Conservation (phyloP, 495 filamentous ascomycete genomes). For the Pyrenula aspistea region DNA sequence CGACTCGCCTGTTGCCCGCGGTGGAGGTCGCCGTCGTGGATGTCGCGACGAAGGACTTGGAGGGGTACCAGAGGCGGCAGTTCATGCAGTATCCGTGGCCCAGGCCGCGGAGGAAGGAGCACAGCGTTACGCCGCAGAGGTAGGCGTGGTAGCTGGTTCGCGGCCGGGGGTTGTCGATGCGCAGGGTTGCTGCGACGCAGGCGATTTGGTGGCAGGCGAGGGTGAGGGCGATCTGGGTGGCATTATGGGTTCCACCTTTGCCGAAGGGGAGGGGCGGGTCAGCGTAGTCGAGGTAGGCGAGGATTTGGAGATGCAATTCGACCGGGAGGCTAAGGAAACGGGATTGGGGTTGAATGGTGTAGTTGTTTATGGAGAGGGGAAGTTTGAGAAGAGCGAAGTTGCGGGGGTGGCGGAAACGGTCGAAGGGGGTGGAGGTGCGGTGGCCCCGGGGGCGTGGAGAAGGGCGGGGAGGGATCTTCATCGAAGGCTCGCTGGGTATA, state of each 20-base stretch:
- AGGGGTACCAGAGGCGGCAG: not conserved
- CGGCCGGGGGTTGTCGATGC: not conserved
- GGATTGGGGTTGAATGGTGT: not conserved
- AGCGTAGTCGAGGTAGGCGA: not conserved
- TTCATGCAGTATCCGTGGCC: not conserved
- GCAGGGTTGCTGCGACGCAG: not conserved
- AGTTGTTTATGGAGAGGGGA: not conserved
- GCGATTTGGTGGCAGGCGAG: not conserved
- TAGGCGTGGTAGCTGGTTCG: not conserved
- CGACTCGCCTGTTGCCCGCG: too few relatives aligned
- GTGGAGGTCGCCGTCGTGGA: not conserved
- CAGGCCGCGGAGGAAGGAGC: too few relatives aligned
- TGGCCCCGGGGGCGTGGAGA: not conserved
- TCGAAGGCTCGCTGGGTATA: too few relatives aligned
- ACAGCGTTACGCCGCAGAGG: not conserved
- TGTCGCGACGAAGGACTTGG: not conserved
- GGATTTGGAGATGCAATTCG: not conserved
- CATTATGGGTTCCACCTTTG: not conserved
- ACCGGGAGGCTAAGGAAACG: not conserved
- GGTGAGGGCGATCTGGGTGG: not conserved
- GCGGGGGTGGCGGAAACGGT: not conserved
- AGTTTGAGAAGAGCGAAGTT: not conserved
- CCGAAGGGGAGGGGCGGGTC: not conserved
- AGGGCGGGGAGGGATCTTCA: not conserved
- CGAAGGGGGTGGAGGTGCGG: not conserved